Base-by-base conservation (phyloP, 352 stramenopile genomes). In the Paralagenidium karlingii region DNA sequence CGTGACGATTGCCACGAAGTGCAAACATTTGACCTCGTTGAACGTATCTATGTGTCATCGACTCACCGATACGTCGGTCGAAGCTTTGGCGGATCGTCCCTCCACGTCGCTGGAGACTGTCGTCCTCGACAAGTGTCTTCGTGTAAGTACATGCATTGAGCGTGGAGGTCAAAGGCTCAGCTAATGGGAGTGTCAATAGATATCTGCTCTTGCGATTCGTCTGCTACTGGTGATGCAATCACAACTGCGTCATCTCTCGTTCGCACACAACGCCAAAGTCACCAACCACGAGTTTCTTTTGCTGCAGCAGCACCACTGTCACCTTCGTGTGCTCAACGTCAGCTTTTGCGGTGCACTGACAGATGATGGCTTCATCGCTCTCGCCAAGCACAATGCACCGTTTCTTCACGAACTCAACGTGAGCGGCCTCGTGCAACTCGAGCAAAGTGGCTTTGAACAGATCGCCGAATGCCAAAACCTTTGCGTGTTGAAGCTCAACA, bases 11-110 rank as follows among this genome's bases (percentile, higher is more conserved):
- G 69, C 62, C 1, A 43, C 29, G n/a, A 54, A 79, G 40, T 82
- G 69, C 38, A 29, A 24, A 0, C 39, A 43, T 6, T 51, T 96
- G 6, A 31, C 53, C 25, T 50, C 56, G 8, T 44, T 95, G 12
- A 70, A 94, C 48, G 42, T 95, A 30, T 71, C 58, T 29, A 87
- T 80, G 60, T 90, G 82, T 34, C 75, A 85, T 34, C 57, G 68
- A 1, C 46, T 94, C 37, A 87, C 82, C 4, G 73, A 93, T 38
- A 51, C 52, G 21, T 68, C 76, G 10, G 53, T 85, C 1, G 51
- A 76, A 6, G 67, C 61, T 1, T 21, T 87, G n/a, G 66, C 56
- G 8, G 40, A 76, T 19, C 63, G 64, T 11, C 18, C 49, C 1
- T 55, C 41, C 16, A 48, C 63, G 38, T 69, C 61, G 7, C 40